A percentile compares a stretch with the other conserved stretches of the same genome.
Evolutionary conservation across 108 stramenopile genomes (phyloP).

Genomic region (Thalassiosira profunda): DNA sequence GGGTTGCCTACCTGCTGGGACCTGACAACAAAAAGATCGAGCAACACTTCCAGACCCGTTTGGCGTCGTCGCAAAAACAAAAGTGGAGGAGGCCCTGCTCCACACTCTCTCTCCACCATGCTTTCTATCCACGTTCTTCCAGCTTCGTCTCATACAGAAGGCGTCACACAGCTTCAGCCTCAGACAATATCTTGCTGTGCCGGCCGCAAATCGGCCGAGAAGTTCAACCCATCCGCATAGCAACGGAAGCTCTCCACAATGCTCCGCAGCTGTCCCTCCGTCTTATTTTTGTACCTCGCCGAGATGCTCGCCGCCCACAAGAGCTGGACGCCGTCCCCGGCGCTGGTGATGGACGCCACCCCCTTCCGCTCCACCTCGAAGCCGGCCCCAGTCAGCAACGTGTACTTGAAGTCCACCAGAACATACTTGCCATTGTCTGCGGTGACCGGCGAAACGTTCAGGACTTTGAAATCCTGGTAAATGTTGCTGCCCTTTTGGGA

Average conservation of each 20-base stretch:
- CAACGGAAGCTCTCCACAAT: slow-evolving; percentile 80
- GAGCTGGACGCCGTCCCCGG: slow-evolving; percentile 80
- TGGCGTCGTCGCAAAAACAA: too few relatives aligned
- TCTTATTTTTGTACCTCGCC: slow-evolving; percentile 80
- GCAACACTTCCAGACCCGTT: too few relatives aligned
- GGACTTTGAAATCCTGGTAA: slow-evolving; percentile 95
- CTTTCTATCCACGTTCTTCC: too few relatives aligned
- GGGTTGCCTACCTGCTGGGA: too few relatives aligned
- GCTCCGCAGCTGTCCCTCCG: slow-evolving; percentile 60
- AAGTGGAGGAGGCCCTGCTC: too few relatives aligned
- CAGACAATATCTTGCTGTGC: background rate
- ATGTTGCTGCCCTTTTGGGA: slow-evolving; percentile 91
- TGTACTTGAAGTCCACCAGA: slow-evolving; percentile 95
- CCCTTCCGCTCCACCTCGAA: slow-evolving; percentile 95
- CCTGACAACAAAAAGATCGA: too few relatives aligned
- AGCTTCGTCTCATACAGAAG: too few relatives aligned
- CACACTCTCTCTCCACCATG: too few relatives aligned
- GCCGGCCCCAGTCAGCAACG: slow-evolving; percentile 95
- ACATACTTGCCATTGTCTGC: slow-evolving; percentile 59
- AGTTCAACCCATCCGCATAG: slow-evolving; percentile 86
- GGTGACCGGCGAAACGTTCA: slow-evolving; percentile 71
- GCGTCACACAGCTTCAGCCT: too few relatives aligned
- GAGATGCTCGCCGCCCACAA: slow-evolving; percentile 85
- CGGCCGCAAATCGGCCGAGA: slow-evolving; percentile 41
- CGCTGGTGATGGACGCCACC: slow-evolving; percentile 85